Base-by-base conservation (phyloP, 257 asterid species). In the Verbena officinalis region DNA sequence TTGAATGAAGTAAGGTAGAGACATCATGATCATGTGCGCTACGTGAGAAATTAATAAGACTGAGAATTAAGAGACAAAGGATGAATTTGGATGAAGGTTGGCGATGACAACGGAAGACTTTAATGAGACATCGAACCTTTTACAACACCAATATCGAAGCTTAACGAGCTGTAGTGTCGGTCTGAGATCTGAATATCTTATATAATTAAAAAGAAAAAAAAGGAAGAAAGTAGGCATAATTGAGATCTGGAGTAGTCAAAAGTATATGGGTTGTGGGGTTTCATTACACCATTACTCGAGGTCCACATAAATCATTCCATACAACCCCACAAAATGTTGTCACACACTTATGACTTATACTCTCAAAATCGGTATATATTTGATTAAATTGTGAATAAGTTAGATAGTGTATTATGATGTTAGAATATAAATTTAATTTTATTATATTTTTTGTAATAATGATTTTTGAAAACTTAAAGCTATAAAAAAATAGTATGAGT, bases 131-230 rank as follows among this genome's bases (percentile, higher is more conserved):
- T 33, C 45, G 45, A 11, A 46, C 45, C 20, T 78, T 36, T 46
- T 50, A 48, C 55, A 22, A 20, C 74, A 61, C 79, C 34, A 23
- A 74, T 42, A 71, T 70, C 78, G 72, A 73, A 70, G 64, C 64
- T 54, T 59, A 69, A 58, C 71, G 54, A 72, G 70, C 57, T 64
- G 36, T 63, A 64, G 45, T 70, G 80, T 77, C 79, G 77, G 81
- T 67, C 67, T 24, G 66, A 65, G 50, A 71, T 62, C 60, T 10
- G 40, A 36, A 36, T n/a, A n/a, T n/a, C n/a, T n/a, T n/a, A n/a
- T n/a, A n/a, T n/a, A n/a, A n/a, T n/a, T n/a, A 36, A 44, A n/a
- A n/a, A 8, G 48, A 46, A 21, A 45, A 55, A 55, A 64, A 31
- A 22, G 34, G 34, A 59, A 39, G 4, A 31, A 50, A 52, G 61